Percentiles rank a stretch among this genome's conserved stretches.
These are phyloP conservation scores for Saussurea involucrata DNA, from an alignment of 129 eudicot genomes.

Conservation along the genomic window DNA sequence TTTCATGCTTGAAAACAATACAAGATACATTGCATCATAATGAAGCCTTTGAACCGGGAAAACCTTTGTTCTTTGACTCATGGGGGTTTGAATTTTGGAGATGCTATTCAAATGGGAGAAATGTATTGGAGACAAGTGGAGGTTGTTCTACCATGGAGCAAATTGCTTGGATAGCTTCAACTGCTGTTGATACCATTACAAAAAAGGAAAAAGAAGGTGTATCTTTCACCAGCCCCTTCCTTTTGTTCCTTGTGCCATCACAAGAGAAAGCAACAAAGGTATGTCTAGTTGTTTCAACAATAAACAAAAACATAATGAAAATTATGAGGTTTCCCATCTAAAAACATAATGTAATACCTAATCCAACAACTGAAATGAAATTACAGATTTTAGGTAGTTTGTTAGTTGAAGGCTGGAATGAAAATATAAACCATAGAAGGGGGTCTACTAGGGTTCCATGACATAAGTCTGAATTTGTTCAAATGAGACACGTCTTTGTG, in stretches of 20 bases:
- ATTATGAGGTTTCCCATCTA: not conserved
- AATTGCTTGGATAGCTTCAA: constrained; percentile 81
- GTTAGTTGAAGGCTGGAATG: not conserved
- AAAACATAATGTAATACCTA: not conserved
- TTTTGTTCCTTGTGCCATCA: constrained; percentile 76
- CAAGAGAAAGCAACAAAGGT: constrained; percentile 79
- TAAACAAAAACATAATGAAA: not conserved
- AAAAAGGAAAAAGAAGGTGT: constrained; percentile 74
- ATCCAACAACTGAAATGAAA: not conserved
- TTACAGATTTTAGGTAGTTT: not conserved
- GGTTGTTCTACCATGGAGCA: constrained; percentile 57
- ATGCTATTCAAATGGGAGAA: constrained; percentile 51
- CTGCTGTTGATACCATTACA: constrained; percentile 77
- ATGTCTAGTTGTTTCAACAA: constrained; percentile 12
- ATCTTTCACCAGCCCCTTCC: constrained; percentile 59
- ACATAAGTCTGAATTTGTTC: not conserved
- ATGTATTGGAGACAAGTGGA: constrained; percentile 63
- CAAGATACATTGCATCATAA: constrained; percentile 47
- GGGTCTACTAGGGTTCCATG: not conserved
- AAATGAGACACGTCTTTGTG: not conserved
- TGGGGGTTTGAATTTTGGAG: constrained; percentile 97
- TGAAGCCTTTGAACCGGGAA: constrained; percentile 34
- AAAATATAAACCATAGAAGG: not conserved
- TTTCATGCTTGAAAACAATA: constrained; percentile 65
- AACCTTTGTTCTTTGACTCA: constrained; percentile 51